Evolutionary conservation across 495 filamentous ascomycete genomes (phyloP), one percentile per base, ranked within the genome.

Genomic region (Letharia columbiana): DNA sequence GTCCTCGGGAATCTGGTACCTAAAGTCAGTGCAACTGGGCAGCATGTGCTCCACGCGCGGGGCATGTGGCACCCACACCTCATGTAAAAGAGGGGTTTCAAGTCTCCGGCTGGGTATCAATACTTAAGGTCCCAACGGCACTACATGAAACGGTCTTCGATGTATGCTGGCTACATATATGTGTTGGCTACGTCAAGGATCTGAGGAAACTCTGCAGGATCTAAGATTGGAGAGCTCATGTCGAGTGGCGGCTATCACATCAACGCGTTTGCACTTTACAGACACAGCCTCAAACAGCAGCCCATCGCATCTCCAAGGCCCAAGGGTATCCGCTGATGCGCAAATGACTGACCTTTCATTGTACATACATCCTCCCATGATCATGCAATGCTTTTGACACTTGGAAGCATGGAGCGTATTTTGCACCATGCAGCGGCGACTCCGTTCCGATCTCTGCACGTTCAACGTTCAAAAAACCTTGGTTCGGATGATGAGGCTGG

Each of bases 271-370:
- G 10, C 4, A 52, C 49, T 31, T 52, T 52, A 35, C 50, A 64
- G 40, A 64, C 23, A 33, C 44, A 49, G 15, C 45, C 37, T 61
- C 64, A 50, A 39, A 44, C 11, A 54, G 58, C 42, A 31, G 54
- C 35, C 64, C 64, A 59, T 59, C 42, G n/a, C 44, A 41, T 61
- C 37, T 66, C 33, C 11, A 54, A 66, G 54, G 58, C 61, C 33
- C 11, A 54, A 66, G 54, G 58, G 54, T 66, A 54, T 42, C 64
- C 64, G 57, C 64, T 52, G 64, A 61, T 66, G 64, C 64, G 64
- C 57, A 28, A 28, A 28, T 28, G 23, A 28, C 23, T 28, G 23
- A 58, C 45, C 20, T 52, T 61, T 44, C 10, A 42, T 28, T 44
- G 0, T 18, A 18, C 17, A n/a, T 28, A 11, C 28, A 17, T 61